phyloP scores from a whole-genome alignment of 2,329 filamentous ascomycete species.

The Truncatella angustata region DNA sequence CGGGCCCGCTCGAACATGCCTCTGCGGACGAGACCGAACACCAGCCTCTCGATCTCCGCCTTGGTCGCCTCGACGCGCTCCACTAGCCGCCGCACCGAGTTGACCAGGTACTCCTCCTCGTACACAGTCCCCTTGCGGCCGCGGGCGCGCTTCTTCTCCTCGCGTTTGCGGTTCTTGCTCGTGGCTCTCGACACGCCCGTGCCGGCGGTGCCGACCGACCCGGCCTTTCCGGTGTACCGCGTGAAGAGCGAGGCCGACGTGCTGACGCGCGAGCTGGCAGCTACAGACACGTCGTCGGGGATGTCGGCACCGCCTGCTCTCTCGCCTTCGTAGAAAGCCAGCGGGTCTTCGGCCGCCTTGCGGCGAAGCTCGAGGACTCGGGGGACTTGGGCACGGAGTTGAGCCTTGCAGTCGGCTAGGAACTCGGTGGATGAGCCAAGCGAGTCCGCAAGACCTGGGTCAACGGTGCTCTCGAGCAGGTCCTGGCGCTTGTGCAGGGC shows the following conservation, averaged over 20 bases:
- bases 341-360: slow-evolving; percentile 79
- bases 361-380: slow-evolving; percentile 78
- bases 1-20: slow-evolving; percentile 85
- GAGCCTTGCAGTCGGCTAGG: slow-evolving; percentile 85
- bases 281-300: slow-evolving; percentile 89
- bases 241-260: slow-evolving; percentile 91
- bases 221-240: slow-evolving; percentile 74
- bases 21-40: slow-evolving; percentile 74
- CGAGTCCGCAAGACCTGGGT: slow-evolving; percentile 76
- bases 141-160: slow-evolving; percentile 91
- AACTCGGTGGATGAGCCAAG: slow-evolving; percentile 84
- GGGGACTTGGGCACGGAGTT: slow-evolving; percentile 81
- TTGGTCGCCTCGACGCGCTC: slow-evolving; percentile 74
- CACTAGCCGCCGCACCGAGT: slow-evolving; percentile 78
- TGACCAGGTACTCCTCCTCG: slow-evolving; percentile 95
- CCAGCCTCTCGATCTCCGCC: slow-evolving; percentile 70
- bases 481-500: slow-evolving; percentile 57
- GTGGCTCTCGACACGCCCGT: slow-evolving; percentile 76
- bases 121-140: slow-evolving; percentile 97
- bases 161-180: slow-evolving; percentile 80
- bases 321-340: slow-evolving; percentile 86
- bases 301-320: slow-evolving; percentile 63
- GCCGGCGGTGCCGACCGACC: slow-evolving; percentile 64
- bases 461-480: slow-evolving; percentile 68
- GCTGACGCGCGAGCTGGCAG: slow-evolving; percentile 74